These are phyloP conservation scores for Cephaloascus fragrans DNA, from an alignment of 805 yeast species.

Conservation along the genomic window DNA sequence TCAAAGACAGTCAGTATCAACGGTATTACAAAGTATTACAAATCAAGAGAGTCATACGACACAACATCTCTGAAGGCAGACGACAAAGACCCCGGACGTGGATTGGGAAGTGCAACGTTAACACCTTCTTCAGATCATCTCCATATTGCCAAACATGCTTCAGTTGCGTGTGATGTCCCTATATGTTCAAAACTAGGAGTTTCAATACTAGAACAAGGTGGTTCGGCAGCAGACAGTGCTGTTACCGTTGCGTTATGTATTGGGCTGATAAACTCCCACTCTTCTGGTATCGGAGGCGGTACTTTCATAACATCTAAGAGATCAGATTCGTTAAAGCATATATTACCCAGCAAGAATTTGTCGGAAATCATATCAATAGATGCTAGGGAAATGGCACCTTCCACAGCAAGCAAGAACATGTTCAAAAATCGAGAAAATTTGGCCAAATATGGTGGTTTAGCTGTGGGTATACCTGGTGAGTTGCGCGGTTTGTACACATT, in stretches of 20 bases:
- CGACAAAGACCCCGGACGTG: too few relatives aligned
- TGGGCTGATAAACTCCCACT: constrained; percentile 74
- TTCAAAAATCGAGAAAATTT: constrained; percentile 34
- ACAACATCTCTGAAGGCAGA: too few relatives aligned
- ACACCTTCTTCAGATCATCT: constrained; percentile 28
- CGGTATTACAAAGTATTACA: too few relatives aligned
- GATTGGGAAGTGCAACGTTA: too few relatives aligned
- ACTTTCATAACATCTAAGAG: constrained; percentile 49
- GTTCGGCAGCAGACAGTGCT: constrained; percentile 92
- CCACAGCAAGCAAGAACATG: constrained; percentile 53
- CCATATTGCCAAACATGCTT: constrained; percentile 36
- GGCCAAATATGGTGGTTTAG: constrained; percentile 75
- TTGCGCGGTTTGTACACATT: constrained; percentile 69
- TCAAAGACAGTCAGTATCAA: too few relatives aligned
- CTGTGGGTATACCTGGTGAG: constrained; percentile 89
- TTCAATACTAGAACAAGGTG: constrained; percentile 41
- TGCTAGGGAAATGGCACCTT: constrained; percentile 86
- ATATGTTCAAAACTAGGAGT: constrained; percentile 56
- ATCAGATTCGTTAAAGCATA: constrained; percentile 11
- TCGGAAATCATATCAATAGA: constrained; percentile 52
- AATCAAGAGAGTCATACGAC: too few relatives aligned
- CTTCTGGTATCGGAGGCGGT: constrained; percentile 93
- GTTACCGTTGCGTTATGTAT: constrained; percentile 83
- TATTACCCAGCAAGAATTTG: constrained; percentile 9
- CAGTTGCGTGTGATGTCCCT: constrained; percentile 60